Base-by-base conservation (phyloP, 2,329 filamentous ascomycete genomes). In the Trematosphaeria pertusa region DNA sequence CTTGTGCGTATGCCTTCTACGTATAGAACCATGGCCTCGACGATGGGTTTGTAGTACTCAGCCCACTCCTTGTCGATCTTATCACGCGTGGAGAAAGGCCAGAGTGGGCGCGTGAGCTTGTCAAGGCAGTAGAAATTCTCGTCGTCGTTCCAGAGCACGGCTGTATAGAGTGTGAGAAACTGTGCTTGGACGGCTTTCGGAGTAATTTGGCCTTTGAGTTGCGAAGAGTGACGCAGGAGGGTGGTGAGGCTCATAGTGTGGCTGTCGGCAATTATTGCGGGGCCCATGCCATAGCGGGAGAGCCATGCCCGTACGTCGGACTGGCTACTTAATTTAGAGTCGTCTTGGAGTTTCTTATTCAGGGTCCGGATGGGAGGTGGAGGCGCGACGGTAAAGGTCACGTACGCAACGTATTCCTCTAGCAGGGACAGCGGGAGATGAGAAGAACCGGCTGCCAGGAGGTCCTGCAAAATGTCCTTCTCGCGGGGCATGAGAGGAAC, bases 231-330 rank as follows among this genome's bases (percentile, higher is more conserved):
- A 18, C 21, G 22, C 1, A 40, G 18, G 21, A 53, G 19, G 3
- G 43, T 22, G 21, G 33, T n/a, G 18, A 51, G 46, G 4, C 14
- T 34, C 3, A 28, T 8, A 6, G 36, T 19, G 3, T 17, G 11
- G 4, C 31, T 22, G 5, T 24, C 30, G n/a, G 17, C 15, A 2
- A 20, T 14, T 6, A 19, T 21, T 7, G 11, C 20, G 37, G 41
- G 28, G 12, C 39, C 49, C 32, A 20, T 12, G 6, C 46, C 57
- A 45, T 64, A 71, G 10, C 65, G 22, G 0, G 41, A 28, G 7
- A 71, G 50, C 64, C 65, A 73, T 22, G 32, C 54, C 30, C 45
- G 31, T 1, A 60, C 52, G 4, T 54, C 49, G 0, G 45, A 37
- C 4, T 48, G 28, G 15, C 37, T 39, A 3, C 21, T 45, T 5